Base-by-base conservation (phyloP, 371 early-diverging fungal genomes). In the Apophysomyces elegans region DNA sequence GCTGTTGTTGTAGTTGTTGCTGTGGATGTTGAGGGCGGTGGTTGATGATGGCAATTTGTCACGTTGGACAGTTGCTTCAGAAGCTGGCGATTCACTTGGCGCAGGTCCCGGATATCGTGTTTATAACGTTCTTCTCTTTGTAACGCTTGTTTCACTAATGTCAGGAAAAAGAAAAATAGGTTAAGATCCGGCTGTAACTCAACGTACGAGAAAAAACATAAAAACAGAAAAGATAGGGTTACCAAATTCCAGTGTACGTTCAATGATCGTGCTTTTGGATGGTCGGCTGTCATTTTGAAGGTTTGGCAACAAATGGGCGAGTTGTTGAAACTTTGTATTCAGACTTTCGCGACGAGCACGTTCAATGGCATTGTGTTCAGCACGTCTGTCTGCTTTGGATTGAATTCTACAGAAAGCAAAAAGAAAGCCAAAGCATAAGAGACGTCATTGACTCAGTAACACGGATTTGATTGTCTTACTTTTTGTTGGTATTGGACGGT, bases 321-420 rank as follows among this genome's bases (percentile, higher is more conserved):
- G 73, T 59, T 91, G 90, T 68, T 88, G 89, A 68, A 91, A 90
- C 58, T 89, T 85, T 16, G 79, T 79, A 76, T 90, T 90, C 56
- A 91, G 79, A 38, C 80, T 84, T 70, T 91, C 92, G 35, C 92
- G 87, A 58, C 92, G 84, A 47, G 90, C 90, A 61, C 92, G 80
- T 69, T 91, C 92, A 56, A 87, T 90, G 11, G 92, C 92, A 63
- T 91, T 91, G 69, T 91, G 92, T 56, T 84, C 88, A 43, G 90
- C 91, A 50, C 91, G 85, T 63, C 87, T 74, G 67, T 88, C 88
- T 32, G 88, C 89, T 63, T 84, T 82, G 36, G 74, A 69, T 60
- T 70, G 80, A 43, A 50, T 39, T 58, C 68, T 71, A 37, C 36
- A 62, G 11, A 61, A 16, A 14, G 5, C 16, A 18, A 38, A 16